Evolutionary conservation across 108 stramenopile species (phyloP), one percentile per base, ranked within the genome.

Genomic region (Cyclotella sp.): DNA sequence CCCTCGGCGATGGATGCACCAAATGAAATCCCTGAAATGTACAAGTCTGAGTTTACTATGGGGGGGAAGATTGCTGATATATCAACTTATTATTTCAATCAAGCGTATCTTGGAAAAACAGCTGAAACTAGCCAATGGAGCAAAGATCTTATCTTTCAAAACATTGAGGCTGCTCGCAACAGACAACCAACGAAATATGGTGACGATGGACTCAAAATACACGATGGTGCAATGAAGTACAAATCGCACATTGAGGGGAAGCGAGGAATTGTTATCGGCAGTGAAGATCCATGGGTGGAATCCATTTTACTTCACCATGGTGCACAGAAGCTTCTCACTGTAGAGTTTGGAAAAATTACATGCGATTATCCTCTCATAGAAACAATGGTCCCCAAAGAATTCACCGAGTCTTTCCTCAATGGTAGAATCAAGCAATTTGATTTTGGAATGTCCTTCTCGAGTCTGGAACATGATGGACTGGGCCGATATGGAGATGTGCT

Each of bases 231-330:
- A 9, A 29, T 60, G 10, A 8, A 30, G 7, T 30, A 29, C 30
- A 27, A 60, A 7, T 47, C 14, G 24, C 24, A 71, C 21, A 26
- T 71, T 11, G 16, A 29, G 9, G 70, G 55, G 9, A 71, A 55
- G 27, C 19, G 70, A 18, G 70, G 54, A 19, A 57, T 71, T 43
- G 70, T 71, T 47, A 71, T 71, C 16, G 70, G 70, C 16, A 71
- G 55, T 22, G 70, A 71, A 58, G 54, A 71, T 29, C 70, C 70
- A 14, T 71, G 70, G 70, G 55, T 71, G 54, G 70, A 71, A 44
- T 54, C 55, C 19, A 57, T 58, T 22, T 9, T 58, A 22, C 53
- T 58, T 15, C 28, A 58, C 5, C 55, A 58, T 58, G 70, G 70
- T 58, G 70, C 70, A 16, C 55, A 11, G 13, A 57, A 71, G 15